These are phyloP conservation scores for Cenchrus fungigraminus DNA, from an alignment of 176 grass and related monocot species.

Conservation along the genomic window DNA sequence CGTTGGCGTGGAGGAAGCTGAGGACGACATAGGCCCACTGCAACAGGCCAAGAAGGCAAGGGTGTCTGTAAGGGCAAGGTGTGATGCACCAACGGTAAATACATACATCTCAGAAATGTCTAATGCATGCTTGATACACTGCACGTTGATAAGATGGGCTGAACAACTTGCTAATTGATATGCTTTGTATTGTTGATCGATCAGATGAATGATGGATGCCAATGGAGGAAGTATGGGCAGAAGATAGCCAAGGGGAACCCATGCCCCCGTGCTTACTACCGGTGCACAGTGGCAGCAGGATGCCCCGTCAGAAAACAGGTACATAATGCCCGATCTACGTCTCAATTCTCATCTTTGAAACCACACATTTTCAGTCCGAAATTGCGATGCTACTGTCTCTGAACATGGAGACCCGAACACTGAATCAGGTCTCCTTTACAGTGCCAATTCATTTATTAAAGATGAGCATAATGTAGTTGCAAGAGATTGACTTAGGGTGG, in stretches of 20 bases:
- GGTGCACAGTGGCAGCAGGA: slow-evolving; percentile 72
- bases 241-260: slow-evolving; percentile 93
- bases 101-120: neutral
- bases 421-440: slow-evolving; percentile 22
- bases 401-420: neutral
- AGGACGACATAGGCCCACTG: slow-evolving; percentile 48
- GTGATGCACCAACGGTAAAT: slow-evolving; percentile 67
- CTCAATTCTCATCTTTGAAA: neutral
- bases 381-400: neutral
- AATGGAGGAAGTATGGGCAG: slow-evolving; percentile 96
- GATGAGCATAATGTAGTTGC: neutral
- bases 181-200: neutral
- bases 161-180: neutral
- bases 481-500: slow-evolving; percentile 6
- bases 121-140: neutral
- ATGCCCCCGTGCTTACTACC: slow-evolving; percentile 78
- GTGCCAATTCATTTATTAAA: neutral
- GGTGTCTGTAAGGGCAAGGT: slow-evolving; percentile 76
- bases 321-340: neutral
- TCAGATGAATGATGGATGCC: slow-evolving; percentile 89
- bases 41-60: slow-evolving; percentile 73
- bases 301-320: slow-evolving; percentile 97
- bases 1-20: slow-evolving; percentile 20
- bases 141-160: neutral
- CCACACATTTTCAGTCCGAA: neutral